These are phyloP conservation scores for Casaregolazyma suthepensis DNA, from an alignment of 1,139 yeast genomes.

Conservation along the genomic window DNA sequence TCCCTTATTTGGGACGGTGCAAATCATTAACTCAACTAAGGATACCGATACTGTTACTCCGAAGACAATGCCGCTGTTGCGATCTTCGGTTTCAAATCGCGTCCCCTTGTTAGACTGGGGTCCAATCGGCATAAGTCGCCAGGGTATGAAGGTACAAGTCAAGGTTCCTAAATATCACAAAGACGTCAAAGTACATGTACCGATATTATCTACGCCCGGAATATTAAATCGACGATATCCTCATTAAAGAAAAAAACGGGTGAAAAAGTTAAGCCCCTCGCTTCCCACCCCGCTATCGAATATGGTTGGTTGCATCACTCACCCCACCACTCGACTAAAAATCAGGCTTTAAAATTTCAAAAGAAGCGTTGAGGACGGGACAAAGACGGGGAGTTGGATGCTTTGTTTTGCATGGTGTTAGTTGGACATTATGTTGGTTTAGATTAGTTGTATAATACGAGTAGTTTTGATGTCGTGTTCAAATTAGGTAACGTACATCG, in stretches of 20 bases:
- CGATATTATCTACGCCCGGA: slow-evolving; percentile 10
- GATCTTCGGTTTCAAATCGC: not conserved
- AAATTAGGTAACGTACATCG: too few relatives aligned
- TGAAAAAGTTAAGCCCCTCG: not conserved
- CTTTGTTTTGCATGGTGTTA: too few relatives aligned
- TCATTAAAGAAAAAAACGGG: too few relatives aligned
- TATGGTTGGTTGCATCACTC: not conserved
- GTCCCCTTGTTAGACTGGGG: not conserved
- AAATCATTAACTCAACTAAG: not conserved
- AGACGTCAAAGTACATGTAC: slow-evolving; percentile 1
- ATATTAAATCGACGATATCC: slow-evolving; percentile 9
- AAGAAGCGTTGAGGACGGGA: not conserved
- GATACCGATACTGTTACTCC: not conserved
- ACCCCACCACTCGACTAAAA: not conserved
- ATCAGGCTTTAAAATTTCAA: not conserved
- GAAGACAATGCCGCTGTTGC: not conserved
- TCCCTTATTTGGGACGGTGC: not conserved
- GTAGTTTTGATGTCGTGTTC: not conserved
- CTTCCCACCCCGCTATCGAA: not conserved
- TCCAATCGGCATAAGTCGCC: not conserved
- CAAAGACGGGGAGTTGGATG: not conserved
- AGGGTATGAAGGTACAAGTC: not conserved
- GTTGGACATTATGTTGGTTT: too few relatives aligned
- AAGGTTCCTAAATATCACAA: not conserved
- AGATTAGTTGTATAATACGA: not conserved